Evolutionary conservation across 2,329 filamentous ascomycete genomes (phyloP).

Genomic region (Diaporthe sp.): DNA sequence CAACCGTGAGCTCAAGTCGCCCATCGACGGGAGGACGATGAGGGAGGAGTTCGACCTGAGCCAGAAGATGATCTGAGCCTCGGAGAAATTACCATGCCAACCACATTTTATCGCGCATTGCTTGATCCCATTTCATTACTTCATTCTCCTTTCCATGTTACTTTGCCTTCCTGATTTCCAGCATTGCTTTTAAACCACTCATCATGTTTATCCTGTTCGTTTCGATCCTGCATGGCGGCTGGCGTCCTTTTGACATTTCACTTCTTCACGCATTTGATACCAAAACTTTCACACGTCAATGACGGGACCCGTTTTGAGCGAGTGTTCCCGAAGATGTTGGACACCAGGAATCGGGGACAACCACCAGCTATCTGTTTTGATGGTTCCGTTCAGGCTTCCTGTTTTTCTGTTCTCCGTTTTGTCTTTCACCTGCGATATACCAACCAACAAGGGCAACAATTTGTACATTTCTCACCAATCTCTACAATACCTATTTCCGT

Average conservation of each 20-base stretch:
- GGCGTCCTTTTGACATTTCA: slow-evolving; percentile 50
- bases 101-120: slow-evolving; percentile 2
- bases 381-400: neutral
- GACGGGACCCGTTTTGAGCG: slow-evolving; percentile 31
- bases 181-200: slow-evolving; percentile 38
- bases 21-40: slow-evolving; percentile 42
- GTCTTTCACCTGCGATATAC: slow-evolving; percentile 25
- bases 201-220: slow-evolving; percentile 38
- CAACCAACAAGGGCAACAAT: slow-evolving; percentile 34
- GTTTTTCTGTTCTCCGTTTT: neutral
- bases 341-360: slow-evolving; percentile 32
- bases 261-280: slow-evolving; percentile 45
- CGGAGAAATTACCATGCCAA: neutral
- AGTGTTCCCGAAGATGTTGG: slow-evolving; percentile 28
- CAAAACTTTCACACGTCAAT: slow-evolving; percentile 35
- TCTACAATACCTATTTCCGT: slow-evolving; percentile 28
- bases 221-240: slow-evolving; percentile 52
- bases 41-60: slow-evolving; percentile 54
- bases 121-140: neutral
- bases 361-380: slow-evolving; percentile 33
- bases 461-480: slow-evolving; percentile 32
- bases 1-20: slow-evolving; percentile 53
- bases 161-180: neutral
- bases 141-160: neutral
- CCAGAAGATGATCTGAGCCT: slow-evolving; percentile 67